These are phyloP conservation scores for Citrullus mucosospermus DNA, from an alignment of 306 rosid species.

Conservation along the genomic window DNA sequence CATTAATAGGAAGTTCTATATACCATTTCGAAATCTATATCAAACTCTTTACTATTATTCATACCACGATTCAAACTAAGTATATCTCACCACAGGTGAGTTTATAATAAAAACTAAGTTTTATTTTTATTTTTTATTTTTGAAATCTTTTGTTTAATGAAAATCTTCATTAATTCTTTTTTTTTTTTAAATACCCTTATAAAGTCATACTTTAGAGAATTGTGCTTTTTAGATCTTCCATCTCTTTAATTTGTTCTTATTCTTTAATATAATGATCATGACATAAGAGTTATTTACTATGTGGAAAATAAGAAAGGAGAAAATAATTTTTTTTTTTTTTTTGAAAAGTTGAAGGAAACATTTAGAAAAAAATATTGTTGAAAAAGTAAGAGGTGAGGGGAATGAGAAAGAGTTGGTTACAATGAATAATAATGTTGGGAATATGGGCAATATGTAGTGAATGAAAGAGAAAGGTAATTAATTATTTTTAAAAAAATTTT, in stretches of 20 bases:
- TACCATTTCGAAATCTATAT: no score
- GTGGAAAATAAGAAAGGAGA: neutral
- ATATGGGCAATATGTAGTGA: neutral
- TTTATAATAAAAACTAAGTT: no score
- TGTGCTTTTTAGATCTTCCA: neutral
- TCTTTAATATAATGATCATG: neutral
- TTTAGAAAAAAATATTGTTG: neutral
- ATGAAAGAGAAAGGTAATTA: neutral
- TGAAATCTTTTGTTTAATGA: neutral
- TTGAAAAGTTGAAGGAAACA: neutral
- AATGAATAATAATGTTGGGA: conserved; percentile 4
- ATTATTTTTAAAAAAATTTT: no score
- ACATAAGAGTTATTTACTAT: neutral
- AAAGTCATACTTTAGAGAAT: neutral
- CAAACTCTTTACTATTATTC: no score
- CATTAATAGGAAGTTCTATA: neutral
- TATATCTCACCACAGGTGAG: no score
- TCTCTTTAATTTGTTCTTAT: neutral
- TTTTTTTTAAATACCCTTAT: neutral
- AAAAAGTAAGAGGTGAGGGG: neutral
- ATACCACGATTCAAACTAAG: no score
- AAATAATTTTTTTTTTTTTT: neutral
- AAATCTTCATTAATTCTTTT: neutral
- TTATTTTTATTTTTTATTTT: no score
- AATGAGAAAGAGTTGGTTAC: neutral